phyloP scores from a whole-genome alignment of 2,329 filamentous ascomycete species.

The Xenosphaeropsis pyriputrescens region DNA sequence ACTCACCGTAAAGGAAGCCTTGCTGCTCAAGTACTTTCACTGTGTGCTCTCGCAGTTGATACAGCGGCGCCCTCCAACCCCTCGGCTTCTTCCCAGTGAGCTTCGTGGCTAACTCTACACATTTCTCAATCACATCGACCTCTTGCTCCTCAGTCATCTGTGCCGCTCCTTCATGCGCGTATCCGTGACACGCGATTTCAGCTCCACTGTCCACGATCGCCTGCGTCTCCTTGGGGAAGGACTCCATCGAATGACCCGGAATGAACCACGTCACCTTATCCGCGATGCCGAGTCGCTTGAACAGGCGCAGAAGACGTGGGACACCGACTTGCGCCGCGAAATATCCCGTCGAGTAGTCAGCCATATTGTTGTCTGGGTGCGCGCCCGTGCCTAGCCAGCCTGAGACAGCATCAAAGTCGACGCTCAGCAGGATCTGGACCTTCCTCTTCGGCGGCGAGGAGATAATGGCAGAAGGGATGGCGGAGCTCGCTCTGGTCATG shows the following conservation, averaged over 20 bases:
- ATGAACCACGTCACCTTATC: slow-evolving; percentile 44
- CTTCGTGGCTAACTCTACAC: slow-evolving; percentile 25
- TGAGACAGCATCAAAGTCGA: slow-evolving; percentile 34
- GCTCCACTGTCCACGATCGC: slow-evolving; percentile 34
- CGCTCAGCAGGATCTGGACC: slow-evolving; percentile 8
- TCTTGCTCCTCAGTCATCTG: slow-evolving; percentile 32
- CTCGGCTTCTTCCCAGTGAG: slow-evolving; percentile 28
- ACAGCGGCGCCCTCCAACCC: slow-evolving; percentile 35
- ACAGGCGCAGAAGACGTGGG: slow-evolving; percentile 35
- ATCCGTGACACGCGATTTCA: slow-evolving; percentile 27
- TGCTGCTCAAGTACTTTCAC: slow-evolving; percentile 30
- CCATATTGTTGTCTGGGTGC: slow-evolving; percentile 31
- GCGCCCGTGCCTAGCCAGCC: slow-evolving; percentile 42
- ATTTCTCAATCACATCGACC: slow-evolving; percentile 30
- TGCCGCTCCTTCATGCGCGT: slow-evolving; percentile 18
- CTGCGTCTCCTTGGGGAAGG: slow-evolving; percentile 33
- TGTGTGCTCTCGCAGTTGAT: slow-evolving; percentile 32
- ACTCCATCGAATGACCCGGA: slow-evolving; percentile 42
- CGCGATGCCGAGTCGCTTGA: slow-evolving; percentile 32
- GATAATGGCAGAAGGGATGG: background rate
- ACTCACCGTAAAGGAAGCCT: slow-evolving; percentile 26
- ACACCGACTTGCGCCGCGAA: slow-evolving; percentile 42
- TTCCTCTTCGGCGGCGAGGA: slow-evolving; percentile 4
- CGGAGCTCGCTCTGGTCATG: slow-evolving; percentile 3
- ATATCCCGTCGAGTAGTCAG: slow-evolving; percentile 39